These are phyloP conservation scores for Cryomyces minteri DNA, from an alignment of 495 filamentous ascomycete genomes.

Conservation along the genomic window DNA sequence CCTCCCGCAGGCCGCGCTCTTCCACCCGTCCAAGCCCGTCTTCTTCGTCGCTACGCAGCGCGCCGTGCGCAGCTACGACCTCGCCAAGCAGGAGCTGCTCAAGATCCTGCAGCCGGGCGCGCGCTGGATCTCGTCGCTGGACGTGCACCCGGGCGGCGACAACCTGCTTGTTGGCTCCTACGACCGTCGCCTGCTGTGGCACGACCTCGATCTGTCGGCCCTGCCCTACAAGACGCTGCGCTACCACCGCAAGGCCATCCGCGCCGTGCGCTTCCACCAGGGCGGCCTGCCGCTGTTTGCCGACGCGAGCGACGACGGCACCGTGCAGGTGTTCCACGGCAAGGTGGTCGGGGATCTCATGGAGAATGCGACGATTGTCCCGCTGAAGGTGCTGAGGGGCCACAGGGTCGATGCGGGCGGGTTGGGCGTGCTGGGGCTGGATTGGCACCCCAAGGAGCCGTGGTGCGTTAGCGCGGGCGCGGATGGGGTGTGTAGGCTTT, in stretches of 20 bases:
- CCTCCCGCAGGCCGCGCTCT: conserved; percentile 72
- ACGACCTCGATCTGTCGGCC: conserved; percentile 81
- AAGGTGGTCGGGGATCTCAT: conserved; percentile 85
- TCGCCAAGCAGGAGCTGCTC: conserved; percentile 70
- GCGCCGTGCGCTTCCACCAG: conserved; percentile 69
- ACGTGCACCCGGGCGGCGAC: conserved; percentile 82
- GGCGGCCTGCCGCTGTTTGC: conserved; percentile 77
- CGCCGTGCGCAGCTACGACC: conserved; percentile 78
- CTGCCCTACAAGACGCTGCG: conserved; percentile 89
- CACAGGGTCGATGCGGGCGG: conserved; percentile 54
- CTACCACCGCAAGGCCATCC: conserved; percentile 82
- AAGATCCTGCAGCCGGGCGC: conserved; percentile 86
- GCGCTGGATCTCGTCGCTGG: conserved; percentile 85
- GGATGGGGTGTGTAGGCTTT: conserved; percentile 74
- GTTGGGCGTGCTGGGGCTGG: conserved; percentile 80
- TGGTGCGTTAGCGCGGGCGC: conserved; percentile 91
- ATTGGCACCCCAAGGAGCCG: conserved; percentile 84
- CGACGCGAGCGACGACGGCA: conserved; percentile 85
- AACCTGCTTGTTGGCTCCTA: conserved; percentile 89
- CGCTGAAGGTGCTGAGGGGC: conserved; percentile 81
- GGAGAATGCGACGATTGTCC: conserved; percentile 90
- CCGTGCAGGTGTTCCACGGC: conserved; percentile 88
- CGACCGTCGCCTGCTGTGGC: conserved; percentile 87
- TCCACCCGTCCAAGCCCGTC: conserved; percentile 82
- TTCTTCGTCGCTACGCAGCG: conserved; percentile 94